A percentile compares a stretch with the other conserved stretches of the same genome.
phyloP scores from a whole-genome alignment of 169 alveolate species.

The Perkinsus marinus region DNA sequence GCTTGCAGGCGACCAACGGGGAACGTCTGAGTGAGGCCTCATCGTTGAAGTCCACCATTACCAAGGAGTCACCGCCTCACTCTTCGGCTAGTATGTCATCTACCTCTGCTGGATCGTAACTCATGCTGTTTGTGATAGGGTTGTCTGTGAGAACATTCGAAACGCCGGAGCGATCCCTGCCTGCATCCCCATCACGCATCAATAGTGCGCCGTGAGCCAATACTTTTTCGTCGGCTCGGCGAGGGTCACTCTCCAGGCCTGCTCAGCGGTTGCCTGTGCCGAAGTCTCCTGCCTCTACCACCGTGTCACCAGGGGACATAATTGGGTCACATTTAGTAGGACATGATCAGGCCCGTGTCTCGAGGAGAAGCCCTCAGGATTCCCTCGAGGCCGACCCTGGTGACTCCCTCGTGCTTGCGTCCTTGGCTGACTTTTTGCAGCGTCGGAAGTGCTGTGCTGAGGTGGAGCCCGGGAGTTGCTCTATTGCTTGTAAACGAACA shows the following conservation, averaged over 20 bases:
- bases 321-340: background rate
- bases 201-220: background rate
- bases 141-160: too few species aligned
- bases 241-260: background rate
- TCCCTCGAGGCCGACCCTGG: background rate
- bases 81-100: too few species aligned
- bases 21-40: too few species aligned
- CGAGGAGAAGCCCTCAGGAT: background rate
- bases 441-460: background rate
- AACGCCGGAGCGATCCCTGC: too few species aligned
- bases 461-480: too few species aligned
- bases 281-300: background rate
- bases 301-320: background rate
- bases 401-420: background rate
- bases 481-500: too few species aligned
- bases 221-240: too few species aligned
- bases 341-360: background rate
- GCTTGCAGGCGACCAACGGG: too few species aligned
- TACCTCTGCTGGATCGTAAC: too few species aligned
- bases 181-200: background rate
- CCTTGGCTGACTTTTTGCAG: background rate
- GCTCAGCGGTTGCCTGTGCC: background rate
- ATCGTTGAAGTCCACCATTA: too few species aligned
- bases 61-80: too few species aligned
- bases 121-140: too few species aligned